phyloP scores from a whole-genome alignment of 176 grass and related monocot genomes.

The Carex littledalei region DNA sequence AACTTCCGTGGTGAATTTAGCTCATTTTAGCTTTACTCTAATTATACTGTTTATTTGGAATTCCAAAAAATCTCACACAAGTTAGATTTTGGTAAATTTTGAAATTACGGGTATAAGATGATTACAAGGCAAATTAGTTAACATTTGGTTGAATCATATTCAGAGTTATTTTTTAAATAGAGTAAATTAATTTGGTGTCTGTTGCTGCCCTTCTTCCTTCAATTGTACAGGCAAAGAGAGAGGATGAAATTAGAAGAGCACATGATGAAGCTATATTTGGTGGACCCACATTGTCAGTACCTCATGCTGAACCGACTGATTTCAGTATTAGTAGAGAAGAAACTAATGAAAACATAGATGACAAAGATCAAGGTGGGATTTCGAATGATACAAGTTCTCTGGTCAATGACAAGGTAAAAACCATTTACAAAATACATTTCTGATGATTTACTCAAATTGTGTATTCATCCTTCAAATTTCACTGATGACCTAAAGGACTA shows the following conservation, averaged over 20 bases:
- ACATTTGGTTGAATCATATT: background rate
- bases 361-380: conserved; percentile 24
- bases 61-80: background rate
- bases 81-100: background rate
- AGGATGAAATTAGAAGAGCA: conserved; percentile 68
- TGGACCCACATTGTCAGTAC: conserved; percentile 33
- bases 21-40: background rate
- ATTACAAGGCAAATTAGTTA: background rate
- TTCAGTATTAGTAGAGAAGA: conserved; percentile 5
- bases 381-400: conserved; percentile 31
- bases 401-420: conserved; percentile 55
- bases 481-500: background rate
- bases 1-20: background rate
- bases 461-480: background rate
- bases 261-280: conserved; percentile 96
- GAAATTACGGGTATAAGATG: background rate
- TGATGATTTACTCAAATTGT: conserved; percentile 8
- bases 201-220: background rate
- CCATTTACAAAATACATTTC: background rate
- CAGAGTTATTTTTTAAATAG: background rate
- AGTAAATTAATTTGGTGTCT: background rate
- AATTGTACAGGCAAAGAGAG: conserved; percentile 54
- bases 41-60: background rate
- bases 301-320: conserved; percentile 31
- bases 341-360: conserved; percentile 17